phyloP scores from a whole-genome alignment of 139 green algal species.

The Trebouxia sp. region DNA sequence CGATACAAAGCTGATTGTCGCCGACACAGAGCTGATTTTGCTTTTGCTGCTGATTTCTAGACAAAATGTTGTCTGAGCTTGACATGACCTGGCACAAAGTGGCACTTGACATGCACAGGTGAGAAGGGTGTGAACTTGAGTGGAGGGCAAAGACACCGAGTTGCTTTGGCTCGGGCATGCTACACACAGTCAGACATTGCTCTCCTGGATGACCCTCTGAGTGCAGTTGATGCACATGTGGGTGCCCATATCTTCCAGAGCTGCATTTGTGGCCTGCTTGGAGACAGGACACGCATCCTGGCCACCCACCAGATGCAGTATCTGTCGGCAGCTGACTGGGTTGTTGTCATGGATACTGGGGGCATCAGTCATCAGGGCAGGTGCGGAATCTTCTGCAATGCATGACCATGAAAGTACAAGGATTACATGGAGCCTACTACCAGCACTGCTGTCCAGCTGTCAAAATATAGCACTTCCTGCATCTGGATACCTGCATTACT shows the following conservation, averaged over 20 bases:
- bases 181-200: slow-evolving; percentile 67
- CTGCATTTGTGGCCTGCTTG: slow-evolving; percentile 55
- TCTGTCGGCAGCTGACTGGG: slow-evolving; percentile 75
- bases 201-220: slow-evolving; percentile 89
- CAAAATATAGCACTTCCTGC: too few relatives aligned
- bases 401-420: too few relatives aligned
- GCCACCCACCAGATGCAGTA: slow-evolving; percentile 91
- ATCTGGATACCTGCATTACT: too few relatives aligned
- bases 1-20: neutral
- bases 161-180: slow-evolving; percentile 78
- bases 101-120: neutral
- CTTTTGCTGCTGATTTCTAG: neutral
- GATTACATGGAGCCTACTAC: too few relatives aligned
- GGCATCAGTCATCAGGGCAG: slow-evolving; percentile 8
- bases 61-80: neutral
- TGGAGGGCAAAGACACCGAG: slow-evolving; percentile 48
- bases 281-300: slow-evolving; percentile 72
- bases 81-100: neutral
- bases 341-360: slow-evolving; percentile 61
- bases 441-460: too few relatives aligned
- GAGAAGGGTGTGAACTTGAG: slow-evolving; percentile 82
- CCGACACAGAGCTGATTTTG: neutral
- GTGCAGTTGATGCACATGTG: slow-evolving; percentile 85
- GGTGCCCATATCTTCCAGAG: slow-evolving; percentile 41
- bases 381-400: too few relatives aligned